phyloP scores from a whole-genome alignment of 2,329 filamentous ascomycete species.

The Epichloe festucae region DNA sequence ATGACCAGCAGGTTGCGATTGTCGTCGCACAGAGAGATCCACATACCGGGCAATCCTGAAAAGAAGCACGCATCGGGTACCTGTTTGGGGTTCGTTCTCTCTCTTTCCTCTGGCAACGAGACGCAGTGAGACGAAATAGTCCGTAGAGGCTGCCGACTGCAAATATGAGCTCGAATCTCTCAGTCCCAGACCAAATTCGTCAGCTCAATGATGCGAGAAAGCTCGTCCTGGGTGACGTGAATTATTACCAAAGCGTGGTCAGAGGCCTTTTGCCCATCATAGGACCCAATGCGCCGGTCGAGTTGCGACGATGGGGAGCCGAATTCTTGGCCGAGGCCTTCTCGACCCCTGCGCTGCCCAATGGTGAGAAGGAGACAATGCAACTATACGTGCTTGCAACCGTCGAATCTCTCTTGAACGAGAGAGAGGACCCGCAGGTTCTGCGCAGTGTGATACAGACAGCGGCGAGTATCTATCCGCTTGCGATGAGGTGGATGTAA shows the following conservation, averaged over 20 bases:
- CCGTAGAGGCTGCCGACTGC: constrained; percentile 10
- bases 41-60: not conserved
- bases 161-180: constrained; percentile 41
- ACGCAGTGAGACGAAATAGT: not conserved
- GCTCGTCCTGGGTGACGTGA: constrained; percentile 74
- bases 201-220: constrained; percentile 86
- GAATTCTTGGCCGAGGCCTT: constrained; percentile 96
- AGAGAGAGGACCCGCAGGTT: constrained; percentile 66
- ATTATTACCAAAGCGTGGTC: constrained; percentile 84
- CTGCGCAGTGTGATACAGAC: constrained; percentile 79
- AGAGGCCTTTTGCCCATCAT: constrained; percentile 89
- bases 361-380: constrained; percentile 68
- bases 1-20: not conserved
- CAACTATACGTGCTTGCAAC: constrained; percentile 66
- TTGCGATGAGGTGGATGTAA: constrained; percentile 90
- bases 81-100: not conserved
- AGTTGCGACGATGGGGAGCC: constrained; percentile 87
- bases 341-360: constrained; percentile 70
- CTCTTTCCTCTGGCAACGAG: not conserved
- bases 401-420: constrained; percentile 54
- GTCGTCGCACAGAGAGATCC: constrained; percentile 1
- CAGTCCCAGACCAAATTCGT: constrained; percentile 62
- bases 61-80: not conserved
- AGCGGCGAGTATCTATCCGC: constrained; percentile 81
- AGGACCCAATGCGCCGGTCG: constrained; percentile 57